Conservation (phyloP, 257 asterid genomes). For the Forsythia suspensa region DNA sequence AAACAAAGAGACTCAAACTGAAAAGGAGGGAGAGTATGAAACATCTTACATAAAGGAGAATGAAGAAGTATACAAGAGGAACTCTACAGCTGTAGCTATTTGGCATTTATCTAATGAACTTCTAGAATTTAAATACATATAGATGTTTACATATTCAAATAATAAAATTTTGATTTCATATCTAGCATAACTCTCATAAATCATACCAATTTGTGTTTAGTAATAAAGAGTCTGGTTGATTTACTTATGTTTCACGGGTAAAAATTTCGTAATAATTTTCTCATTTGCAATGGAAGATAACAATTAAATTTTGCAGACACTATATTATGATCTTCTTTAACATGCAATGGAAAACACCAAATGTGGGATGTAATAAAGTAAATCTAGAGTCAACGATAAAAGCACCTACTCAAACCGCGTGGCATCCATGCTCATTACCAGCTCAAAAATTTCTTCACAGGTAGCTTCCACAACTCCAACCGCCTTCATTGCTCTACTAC, state of each 20-base stretch:
- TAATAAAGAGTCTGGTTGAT: constrained; percentile 4
- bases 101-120: background rate
- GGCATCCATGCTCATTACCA: constrained; percentile 91
- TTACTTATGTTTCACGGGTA: background rate
- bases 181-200: background rate
- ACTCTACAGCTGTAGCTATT: background rate
- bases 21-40: background rate
- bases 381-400: constrained; percentile 17
- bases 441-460: constrained; percentile 87
- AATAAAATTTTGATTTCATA: background rate
- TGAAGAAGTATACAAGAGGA: background rate
- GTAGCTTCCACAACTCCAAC: constrained; percentile 91
- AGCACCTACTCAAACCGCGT: constrained; percentile 78
- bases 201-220: background rate
- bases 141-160: background rate
- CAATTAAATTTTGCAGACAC: background rate
- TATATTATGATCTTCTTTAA: constrained; percentile 4
- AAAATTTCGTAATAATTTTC: background rate
- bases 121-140: background rate
- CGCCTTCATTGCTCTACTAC: constrained; percentile 95
- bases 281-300: constrained; percentile 12
- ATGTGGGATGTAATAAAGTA: background rate
- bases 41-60: background rate
- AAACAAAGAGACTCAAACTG: background rate
- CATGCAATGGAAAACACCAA: constrained; percentile 13